Conservation (phyloP, 371 early-diverging fungal species). For the Dinochytrium kinnereticum region DNA sequence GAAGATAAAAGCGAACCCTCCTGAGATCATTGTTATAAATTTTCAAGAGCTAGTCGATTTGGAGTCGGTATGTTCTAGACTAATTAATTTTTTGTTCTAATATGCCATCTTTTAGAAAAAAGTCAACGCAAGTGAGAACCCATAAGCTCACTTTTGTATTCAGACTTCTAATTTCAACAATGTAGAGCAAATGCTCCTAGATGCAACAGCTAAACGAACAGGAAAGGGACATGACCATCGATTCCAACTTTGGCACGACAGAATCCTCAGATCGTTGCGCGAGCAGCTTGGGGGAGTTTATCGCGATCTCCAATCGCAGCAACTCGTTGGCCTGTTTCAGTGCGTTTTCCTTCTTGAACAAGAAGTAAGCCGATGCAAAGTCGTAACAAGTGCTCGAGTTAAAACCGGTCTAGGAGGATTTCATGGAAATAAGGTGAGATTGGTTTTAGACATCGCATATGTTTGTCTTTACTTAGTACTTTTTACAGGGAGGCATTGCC, state of each 20-base stretch:
- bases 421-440: constrained; percentile 88
- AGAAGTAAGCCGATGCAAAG: constrained; percentile 18
- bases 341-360: constrained; percentile 67
- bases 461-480: not conserved
- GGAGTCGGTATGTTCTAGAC: constrained; percentile 56
- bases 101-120: constrained; percentile 26
- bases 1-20: constrained; percentile 45
- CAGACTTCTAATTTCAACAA: constrained; percentile 2
- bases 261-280: constrained; percentile 56
- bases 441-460: not conserved
- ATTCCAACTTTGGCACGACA: constrained; percentile 67
- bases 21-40: constrained; percentile 83
- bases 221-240: constrained; percentile 35
- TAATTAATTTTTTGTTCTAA: constrained; percentile 8
- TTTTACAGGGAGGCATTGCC: constrained; percentile 76
- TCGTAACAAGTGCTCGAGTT: constrained; percentile 50
- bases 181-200: constrained; percentile 32
- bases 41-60: constrained; percentile 90
- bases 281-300: constrained; percentile 53
- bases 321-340: constrained; percentile 82
- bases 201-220: constrained; percentile 61
- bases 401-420: constrained; percentile 86
- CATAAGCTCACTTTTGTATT: not conserved
- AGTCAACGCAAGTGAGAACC: constrained; percentile 40
- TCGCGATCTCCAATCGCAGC: constrained; percentile 66